Conservation (phyloP, 2,329 filamentous ascomycete genomes). For the Sporothrix phasma region DNA sequence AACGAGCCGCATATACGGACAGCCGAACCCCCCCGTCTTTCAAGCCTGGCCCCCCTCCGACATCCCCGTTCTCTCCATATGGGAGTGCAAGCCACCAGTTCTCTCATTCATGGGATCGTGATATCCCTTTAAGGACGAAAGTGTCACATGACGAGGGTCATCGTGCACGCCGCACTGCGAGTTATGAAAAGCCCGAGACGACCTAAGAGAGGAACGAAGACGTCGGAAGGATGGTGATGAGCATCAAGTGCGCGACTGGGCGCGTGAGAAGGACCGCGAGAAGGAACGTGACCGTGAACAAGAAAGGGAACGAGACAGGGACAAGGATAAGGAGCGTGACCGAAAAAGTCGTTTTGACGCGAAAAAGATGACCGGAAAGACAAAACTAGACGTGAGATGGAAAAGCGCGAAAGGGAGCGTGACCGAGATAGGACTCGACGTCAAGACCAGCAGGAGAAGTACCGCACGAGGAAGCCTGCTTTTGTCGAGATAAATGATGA, state of each 20-base stretch:
- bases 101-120: slow-evolving; percentile 40
- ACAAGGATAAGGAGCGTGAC: background rate
- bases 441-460: slow-evolving; percentile 25
- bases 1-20: slow-evolving; percentile 39
- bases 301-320: slow-evolving; percentile 27
- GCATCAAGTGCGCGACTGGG: slow-evolving; percentile 16
- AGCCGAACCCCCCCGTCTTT: slow-evolving; percentile 39
- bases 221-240: slow-evolving; percentile 26
- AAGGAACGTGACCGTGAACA: slow-evolving; percentile 27
- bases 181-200: slow-evolving; percentile 30
- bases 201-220: slow-evolving; percentile 23
- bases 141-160: slow-evolving; percentile 34
- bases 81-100: slow-evolving; percentile 30
- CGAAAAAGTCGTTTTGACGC: background rate
- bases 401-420: slow-evolving; percentile 22
- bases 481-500: slow-evolving; percentile 23
- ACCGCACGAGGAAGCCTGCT: slow-evolving; percentile 19
- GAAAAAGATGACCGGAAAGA: slow-evolving; percentile 27
- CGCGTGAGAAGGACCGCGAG: slow-evolving; percentile 32
- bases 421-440: slow-evolving; percentile 22
- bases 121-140: slow-evolving; percentile 29
- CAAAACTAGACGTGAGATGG: slow-evolving; percentile 23
- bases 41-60: slow-evolving; percentile 28
- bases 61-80: slow-evolving; percentile 22
- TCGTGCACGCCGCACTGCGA: slow-evolving; percentile 36